A percentile compares a stretch with the other conserved stretches of the same genome.
Evolutionary conservation across 306 rosid genomes (phyloP).

Genomic region (Citrullus mucosospermus): DNA sequence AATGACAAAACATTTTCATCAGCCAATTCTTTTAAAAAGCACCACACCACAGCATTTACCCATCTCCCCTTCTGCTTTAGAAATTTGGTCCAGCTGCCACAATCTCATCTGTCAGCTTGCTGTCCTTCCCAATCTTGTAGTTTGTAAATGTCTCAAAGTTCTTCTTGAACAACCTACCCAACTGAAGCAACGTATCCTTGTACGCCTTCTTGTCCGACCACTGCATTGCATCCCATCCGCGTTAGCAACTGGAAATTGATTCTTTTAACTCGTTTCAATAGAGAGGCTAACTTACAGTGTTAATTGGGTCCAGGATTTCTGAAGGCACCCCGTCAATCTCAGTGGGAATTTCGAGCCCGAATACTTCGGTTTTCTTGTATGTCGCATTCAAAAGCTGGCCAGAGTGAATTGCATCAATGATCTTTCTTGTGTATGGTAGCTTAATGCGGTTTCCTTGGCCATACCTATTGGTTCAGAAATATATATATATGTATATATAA

Average conservation of each 20-base stretch:
- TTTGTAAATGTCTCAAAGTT: slow-evolving; percentile 53
- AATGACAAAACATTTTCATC: background rate
- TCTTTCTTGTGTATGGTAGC: slow-evolving; percentile 62
- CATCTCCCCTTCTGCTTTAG: slow-evolving; percentile 8
- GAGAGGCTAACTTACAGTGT: slow-evolving; percentile 43
- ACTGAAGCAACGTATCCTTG: slow-evolving; percentile 41
- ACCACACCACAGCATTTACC: background rate
- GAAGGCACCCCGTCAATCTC: slow-evolving; percentile 68
- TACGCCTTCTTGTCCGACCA: slow-evolving; percentile 60
- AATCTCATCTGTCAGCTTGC: slow-evolving; percentile 54
- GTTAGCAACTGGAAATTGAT: background rate
- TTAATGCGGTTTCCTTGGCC: slow-evolving; percentile 70
- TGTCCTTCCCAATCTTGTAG: slow-evolving; percentile 48
- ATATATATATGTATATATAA: background rate
- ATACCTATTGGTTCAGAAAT: slow-evolving; percentile 28
- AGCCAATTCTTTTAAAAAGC: background rate
- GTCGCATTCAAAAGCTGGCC: slow-evolving; percentile 48
- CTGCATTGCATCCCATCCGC: slow-evolving; percentile 15
- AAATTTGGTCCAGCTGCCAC: slow-evolving; percentile 69
- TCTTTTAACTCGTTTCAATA: background rate
- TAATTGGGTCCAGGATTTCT: slow-evolving; percentile 59
- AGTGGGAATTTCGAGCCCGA: slow-evolving; percentile 71
- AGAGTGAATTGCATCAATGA: slow-evolving; percentile 79
- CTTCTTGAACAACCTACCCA: slow-evolving; percentile 58
- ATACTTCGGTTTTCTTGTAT: slow-evolving; percentile 48